phyloP scores from a whole-genome alignment of 2,329 filamentous ascomycete genomes.

The Cladosporium phlei region DNA sequence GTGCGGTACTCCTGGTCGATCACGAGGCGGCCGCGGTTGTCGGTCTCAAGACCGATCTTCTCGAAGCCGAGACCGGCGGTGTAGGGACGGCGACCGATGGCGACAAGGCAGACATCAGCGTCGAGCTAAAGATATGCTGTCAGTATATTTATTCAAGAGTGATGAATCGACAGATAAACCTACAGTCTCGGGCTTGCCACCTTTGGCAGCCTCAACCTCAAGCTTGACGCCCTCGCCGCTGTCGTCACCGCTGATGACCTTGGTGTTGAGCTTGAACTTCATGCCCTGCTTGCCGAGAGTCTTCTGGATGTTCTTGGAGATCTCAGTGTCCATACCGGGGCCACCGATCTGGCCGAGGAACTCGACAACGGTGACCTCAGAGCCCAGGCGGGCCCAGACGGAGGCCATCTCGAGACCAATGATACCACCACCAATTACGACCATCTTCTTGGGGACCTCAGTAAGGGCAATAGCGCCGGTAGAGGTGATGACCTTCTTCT shows the following conservation, averaged over 20 bases:
- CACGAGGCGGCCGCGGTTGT: slow-evolving; percentile 89
- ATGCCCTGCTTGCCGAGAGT: slow-evolving; percentile 93
- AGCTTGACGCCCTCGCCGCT: slow-evolving; percentile 74
- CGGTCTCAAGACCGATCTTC: slow-evolving; percentile 85
- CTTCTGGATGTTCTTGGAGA: slow-evolving; percentile 88
- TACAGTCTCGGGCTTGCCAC: slow-evolving; percentile 88
- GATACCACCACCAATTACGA: slow-evolving; percentile 96
- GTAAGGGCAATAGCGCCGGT: slow-evolving; percentile 87
- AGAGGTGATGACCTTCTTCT: slow-evolving; percentile 95
- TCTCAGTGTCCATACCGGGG: slow-evolving; percentile 92
- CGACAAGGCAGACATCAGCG: slow-evolving; percentile 90
- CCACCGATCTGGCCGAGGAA: slow-evolving; percentile 95
- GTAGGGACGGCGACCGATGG: slow-evolving; percentile 94
- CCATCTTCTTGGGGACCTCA: slow-evolving; percentile 91
- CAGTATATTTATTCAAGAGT: slow-evolving; percentile 12
- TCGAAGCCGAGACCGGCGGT: slow-evolving; percentile 87
- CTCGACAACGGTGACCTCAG: slow-evolving; percentile 95
- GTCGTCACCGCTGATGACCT: slow-evolving; percentile 82
- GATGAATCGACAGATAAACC: slow-evolving; percentile 34
- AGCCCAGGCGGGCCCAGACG: slow-evolving; percentile 89
- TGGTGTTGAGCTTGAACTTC: slow-evolving; percentile 97
- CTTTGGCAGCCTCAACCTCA: slow-evolving; percentile 86
- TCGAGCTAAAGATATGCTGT: slow-evolving; percentile 60
- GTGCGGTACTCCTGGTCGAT: slow-evolving; percentile 99
- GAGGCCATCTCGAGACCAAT: slow-evolving; percentile 98